These are phyloP conservation scores for Pulicaria dysenterica DNA, from an alignment of 129 eudicot genomes.

Conservation along the genomic window DNA sequence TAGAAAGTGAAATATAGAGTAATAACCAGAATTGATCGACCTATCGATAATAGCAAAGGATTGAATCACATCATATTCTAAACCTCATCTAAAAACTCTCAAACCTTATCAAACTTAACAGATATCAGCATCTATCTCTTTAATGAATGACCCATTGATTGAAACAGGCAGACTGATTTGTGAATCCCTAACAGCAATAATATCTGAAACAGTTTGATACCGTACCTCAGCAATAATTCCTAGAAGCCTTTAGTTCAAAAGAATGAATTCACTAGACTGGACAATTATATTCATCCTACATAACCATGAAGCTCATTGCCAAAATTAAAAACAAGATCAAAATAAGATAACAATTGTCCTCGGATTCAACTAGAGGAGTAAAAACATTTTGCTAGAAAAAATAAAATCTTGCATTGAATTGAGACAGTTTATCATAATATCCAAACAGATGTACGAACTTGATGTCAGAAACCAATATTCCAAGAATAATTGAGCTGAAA, in stretches of 20 bases:
- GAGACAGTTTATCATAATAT: constrained; percentile 7
- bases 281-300: constrained; percentile 13
- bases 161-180: neutral
- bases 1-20: constrained; percentile 7
- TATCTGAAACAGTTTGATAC: neutral
- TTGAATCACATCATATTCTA: constrained; percentile 18
- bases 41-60: neutral
- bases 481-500: neutral
- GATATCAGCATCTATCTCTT: neutral
- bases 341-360: neutral
- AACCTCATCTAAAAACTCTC: neutral
- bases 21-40: neutral
- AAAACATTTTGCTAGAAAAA: neutral
- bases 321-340: neutral
- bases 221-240: neutral
- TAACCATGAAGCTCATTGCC: neutral
- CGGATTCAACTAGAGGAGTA: neutral
- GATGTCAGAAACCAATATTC: constrained; percentile 2
- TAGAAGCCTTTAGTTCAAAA: neutral
- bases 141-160: neutral
- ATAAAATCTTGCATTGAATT: constrained; percentile 24
- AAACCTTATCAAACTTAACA: constrained; percentile 13
- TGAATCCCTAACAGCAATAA: neutral
- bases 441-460: constrained; percentile 1
- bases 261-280: constrained; percentile 13